Evolutionary conservation across 164 flowering plant genomes (phyloP).

Genomic region (Sedum album): DNA sequence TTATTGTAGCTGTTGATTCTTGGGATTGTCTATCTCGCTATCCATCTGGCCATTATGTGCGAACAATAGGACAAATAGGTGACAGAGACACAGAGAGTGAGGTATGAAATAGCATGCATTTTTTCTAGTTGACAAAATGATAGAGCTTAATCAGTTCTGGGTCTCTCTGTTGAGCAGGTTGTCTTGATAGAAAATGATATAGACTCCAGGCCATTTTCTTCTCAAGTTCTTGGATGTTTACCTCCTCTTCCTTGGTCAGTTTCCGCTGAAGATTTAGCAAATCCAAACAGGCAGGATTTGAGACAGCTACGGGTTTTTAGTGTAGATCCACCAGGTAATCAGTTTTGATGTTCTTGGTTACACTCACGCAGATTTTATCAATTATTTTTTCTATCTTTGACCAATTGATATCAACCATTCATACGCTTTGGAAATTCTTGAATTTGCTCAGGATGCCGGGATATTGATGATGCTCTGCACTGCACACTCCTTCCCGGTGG

Average conservation of each 20-base stretch:
- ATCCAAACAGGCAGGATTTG: conserved; percentile 75
- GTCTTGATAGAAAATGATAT: conserved; percentile 95
- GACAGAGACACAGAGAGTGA: conserved; percentile 95
- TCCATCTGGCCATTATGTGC: conserved; percentile 97
- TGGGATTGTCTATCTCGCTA: conserved; percentile 91
- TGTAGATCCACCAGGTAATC: conserved; percentile 94
- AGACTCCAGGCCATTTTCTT: conserved; percentile 73
- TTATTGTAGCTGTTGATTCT: conserved; percentile 91
- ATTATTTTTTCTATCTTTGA: not conserved
- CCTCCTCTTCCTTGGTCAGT: conserved; percentile 98
- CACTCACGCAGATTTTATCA: not conserved
- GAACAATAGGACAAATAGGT: conserved; percentile 90
- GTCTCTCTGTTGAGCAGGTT: conserved; percentile 41
- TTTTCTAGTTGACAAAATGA: not conserved
- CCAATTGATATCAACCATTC: not conserved
- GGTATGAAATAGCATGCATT: conserved; percentile 31
- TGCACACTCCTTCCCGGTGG: conserved; percentile 83
- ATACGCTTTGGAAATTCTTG: not conserved
- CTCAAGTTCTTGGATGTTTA: conserved; percentile 91
- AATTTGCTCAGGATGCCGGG: conserved; percentile 78
- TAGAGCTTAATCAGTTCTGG: not conserved
- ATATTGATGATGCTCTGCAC: conserved; percentile 98
- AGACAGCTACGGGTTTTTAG: conserved; percentile 77
- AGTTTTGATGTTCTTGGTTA: not conserved
- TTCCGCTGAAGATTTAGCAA: conserved; percentile 60